Conservation (phyloP, 345 rosid species). For the Orychophragmus violaceus region DNA sequence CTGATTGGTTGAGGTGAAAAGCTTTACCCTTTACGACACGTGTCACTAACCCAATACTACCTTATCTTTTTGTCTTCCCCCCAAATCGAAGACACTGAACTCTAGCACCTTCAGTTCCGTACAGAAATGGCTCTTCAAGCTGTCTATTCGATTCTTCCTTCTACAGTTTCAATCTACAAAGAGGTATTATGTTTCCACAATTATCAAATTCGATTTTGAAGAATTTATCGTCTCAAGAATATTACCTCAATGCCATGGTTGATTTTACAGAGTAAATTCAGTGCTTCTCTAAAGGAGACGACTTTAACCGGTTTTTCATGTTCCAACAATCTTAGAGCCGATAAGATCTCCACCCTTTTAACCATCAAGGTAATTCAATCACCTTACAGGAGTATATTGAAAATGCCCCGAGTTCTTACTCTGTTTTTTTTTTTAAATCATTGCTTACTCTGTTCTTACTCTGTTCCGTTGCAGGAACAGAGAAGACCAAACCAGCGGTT, state of each 20-base stretch:
- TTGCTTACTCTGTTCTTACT: no score
- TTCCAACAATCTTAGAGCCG: slow-evolving; percentile 46
- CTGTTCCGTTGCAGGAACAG: slow-evolving; percentile 21
- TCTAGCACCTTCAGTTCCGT: slow-evolving; percentile 9
- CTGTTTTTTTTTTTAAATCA: no score
- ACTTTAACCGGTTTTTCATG: slow-evolving; percentile 55
- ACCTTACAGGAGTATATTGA: neutral
- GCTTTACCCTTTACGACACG: neutral
- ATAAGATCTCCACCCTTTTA: slow-evolving; percentile 39
- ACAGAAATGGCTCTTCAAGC: slow-evolving; percentile 69
- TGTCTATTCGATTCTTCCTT: slow-evolving; percentile 60
- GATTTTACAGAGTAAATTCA: slow-evolving; percentile 51
- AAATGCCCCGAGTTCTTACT: no score
- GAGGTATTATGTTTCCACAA: slow-evolving; percentile 41
- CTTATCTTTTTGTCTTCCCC: slow-evolving; percentile 15
- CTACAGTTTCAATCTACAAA: slow-evolving; percentile 47
- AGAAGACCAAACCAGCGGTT: slow-evolving; percentile 10
- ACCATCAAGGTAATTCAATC: slow-evolving; percentile 50
- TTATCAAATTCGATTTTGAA: neutral
- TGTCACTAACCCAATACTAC: slow-evolving; percentile 18
- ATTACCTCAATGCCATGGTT: neutral
- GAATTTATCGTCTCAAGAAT: neutral
- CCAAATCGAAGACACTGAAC: neutral
- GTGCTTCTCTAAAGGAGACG: slow-evolving; percentile 68
- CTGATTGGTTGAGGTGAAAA: slow-evolving; percentile 48